phyloP scores from a whole-genome alignment of 2,329 filamentous ascomycete genomes.

The Fusarium sp. region DNA sequence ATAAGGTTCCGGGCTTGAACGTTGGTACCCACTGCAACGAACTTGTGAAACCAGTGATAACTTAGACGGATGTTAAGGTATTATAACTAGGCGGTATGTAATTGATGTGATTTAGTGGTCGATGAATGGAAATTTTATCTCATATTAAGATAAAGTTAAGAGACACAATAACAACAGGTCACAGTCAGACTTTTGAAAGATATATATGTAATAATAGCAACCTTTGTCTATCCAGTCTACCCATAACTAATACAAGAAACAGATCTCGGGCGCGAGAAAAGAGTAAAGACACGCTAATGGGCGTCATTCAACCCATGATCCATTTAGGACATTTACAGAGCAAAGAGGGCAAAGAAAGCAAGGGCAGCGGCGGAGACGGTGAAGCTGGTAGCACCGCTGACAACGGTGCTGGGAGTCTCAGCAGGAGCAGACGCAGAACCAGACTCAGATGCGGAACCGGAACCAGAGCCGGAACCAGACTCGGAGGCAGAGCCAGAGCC shows the following conservation, averaged over 20 bases:
- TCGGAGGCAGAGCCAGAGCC: neutral
- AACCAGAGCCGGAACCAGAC: conserved; percentile 28
- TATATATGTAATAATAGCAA: conserved; percentile 33
- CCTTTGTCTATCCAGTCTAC: conserved; percentile 49
- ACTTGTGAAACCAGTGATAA: neutral
- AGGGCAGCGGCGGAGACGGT: conserved; percentile 37
- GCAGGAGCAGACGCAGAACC: conserved; percentile 26
- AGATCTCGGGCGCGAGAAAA: conserved; percentile 46
- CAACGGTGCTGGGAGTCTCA: conserved; percentile 34
- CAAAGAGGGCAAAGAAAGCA: conserved; percentile 42
- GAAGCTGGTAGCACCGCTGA: conserved; percentile 36
- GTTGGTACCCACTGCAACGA: neutral
- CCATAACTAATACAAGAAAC: conserved; percentile 47
- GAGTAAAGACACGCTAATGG: conserved; percentile 45
- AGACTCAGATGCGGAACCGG: conserved; percentile 33
- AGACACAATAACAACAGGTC: neutral
- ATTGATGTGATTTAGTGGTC: neutral
- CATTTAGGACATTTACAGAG: conserved; percentile 45
- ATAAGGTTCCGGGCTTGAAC: neutral
- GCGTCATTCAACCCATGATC: conserved; percentile 43
- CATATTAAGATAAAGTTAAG: neutral
- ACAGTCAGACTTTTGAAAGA: neutral
- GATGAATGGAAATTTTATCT: neutral
- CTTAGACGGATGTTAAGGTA: no score
- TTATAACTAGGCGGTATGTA: neutral